Evolutionary conservation across 768 basidiomycete genomes (phyloP), one percentile per base, ranked within the genome.

Genomic region (Ramaria sp.): DNA sequence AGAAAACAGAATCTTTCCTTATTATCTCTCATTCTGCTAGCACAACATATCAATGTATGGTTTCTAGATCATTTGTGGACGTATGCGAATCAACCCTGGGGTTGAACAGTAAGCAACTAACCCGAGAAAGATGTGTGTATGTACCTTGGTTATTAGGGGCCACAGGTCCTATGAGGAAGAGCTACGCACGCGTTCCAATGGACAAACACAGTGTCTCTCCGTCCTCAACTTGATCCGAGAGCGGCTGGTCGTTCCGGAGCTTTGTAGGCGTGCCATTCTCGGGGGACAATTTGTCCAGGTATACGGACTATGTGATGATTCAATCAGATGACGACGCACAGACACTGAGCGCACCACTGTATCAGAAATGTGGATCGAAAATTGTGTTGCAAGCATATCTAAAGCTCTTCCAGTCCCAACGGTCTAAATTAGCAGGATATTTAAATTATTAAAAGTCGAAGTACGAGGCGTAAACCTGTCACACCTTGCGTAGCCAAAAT

Each of bases 401-500:
- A 88, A 69, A 10, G 78, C 86, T 62, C 72, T 80, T 0, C 88
- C 88, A 10, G 79, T 73, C 11, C 76, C 66, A 13, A 80, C 65
- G 7, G 73, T 72, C 86, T 88, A 59, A 34, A 39, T 45, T 22
- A 34, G 43, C 4, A 37, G 11, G 4, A 50, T 4, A 46, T 1
- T 30, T 3, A 49, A 27, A 17, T 49, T 33, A 1, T 12, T 48
- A 48, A 3, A 30, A 49, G 31, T 17, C 27, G 48, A 49, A 49
- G 6, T 30, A 1, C 7, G 11, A 43, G 20, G 17, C 17, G 11
- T 43, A 41, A 43, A n/a, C 43, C 59, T 39, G 2, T 62, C 69
- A 60, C 63, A 87, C 88, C 78, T 87, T 89, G 50, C 75, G 72
- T 55, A 87, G 78, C 89, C 89, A 92, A 50, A 88, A 76, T 7